These are phyloP conservation scores for Naganishia vishniacii DNA, from an alignment of 768 basidiomycete species.

Conservation along the genomic window DNA sequence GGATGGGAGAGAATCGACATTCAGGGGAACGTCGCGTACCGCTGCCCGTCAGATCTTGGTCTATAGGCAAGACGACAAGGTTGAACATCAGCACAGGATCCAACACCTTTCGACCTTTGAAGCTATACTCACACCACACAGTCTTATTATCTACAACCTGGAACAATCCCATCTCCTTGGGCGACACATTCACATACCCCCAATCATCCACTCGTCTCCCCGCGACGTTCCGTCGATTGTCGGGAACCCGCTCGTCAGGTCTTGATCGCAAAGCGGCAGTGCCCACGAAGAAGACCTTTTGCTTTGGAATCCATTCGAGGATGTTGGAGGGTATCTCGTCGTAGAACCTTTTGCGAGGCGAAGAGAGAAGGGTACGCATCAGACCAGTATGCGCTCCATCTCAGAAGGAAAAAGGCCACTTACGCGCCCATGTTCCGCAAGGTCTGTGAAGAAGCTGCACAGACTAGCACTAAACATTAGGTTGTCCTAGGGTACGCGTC, in stretches of 20 bases:
- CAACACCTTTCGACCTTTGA: not conserved
- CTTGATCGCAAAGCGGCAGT: conserved; percentile 11
- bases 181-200: conserved; percentile 17
- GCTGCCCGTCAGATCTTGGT: conserved; percentile 27
- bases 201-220: conserved; percentile 15
- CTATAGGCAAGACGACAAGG: conserved; percentile 1
- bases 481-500: no score
- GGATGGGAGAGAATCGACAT: not conserved
- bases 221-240: conserved; percentile 13
- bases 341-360: conserved; percentile 1
- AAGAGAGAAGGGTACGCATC: not conserved
- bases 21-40: not conserved
- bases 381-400: not conserved
- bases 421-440: conserved; percentile 25
- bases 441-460: no score
- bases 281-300: conserved; percentile 26
- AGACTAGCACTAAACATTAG: no score
- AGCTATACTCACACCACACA: conserved; percentile 24
- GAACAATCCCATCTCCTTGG: conserved; percentile 26
- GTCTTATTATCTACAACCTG: conserved; percentile 19
- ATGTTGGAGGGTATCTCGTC: conserved; percentile 22
- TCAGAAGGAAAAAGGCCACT: not conserved
- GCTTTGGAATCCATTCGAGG: conserved; percentile 22
- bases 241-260: not conserved
- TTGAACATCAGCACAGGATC: not conserved